Conservation (phyloP, 2,329 filamentous ascomycete genomes). For the Ophidiomyces ophidiicola region DNA sequence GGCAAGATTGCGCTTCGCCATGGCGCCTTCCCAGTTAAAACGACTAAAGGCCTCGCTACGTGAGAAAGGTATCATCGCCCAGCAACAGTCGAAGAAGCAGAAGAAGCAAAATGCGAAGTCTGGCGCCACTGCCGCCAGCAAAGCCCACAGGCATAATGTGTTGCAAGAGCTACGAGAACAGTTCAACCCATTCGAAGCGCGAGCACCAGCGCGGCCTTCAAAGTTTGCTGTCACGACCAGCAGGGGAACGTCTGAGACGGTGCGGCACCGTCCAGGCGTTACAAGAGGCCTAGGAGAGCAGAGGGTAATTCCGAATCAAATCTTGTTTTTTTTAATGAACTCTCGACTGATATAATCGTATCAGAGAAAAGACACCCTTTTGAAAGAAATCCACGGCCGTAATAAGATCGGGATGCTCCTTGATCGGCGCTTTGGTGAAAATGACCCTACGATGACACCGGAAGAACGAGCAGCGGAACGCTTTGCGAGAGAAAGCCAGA, state of each 20-base stretch:
- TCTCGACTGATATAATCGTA: slow-evolving; percentile 4
- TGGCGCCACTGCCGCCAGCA: slow-evolving; percentile 57
- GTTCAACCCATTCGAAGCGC: slow-evolving; percentile 96
- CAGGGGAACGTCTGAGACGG: slow-evolving; percentile 38
- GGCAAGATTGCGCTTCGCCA: slow-evolving; percentile 31
- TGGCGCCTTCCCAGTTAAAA: slow-evolving; percentile 95
- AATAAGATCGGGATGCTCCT: slow-evolving; percentile 88
- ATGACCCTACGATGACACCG: slow-evolving; percentile 83
- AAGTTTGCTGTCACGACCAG: slow-evolving; percentile 77
- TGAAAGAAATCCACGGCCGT: slow-evolving; percentile 78
- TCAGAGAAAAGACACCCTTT: slow-evolving; percentile 63
- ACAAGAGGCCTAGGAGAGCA: slow-evolving; percentile 81
- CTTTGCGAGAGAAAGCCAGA: slow-evolving; percentile 78
- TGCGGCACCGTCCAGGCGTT: slow-evolving; percentile 65
- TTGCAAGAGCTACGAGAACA: slow-evolving; percentile 80
- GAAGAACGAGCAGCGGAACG: slow-evolving; percentile 86
- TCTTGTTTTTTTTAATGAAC: slow-evolving; percentile 14
- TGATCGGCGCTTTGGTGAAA: slow-evolving; percentile 89
- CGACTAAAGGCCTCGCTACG: slow-evolving; percentile 81
- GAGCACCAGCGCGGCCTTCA: slow-evolving; percentile 59
- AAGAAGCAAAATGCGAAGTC: slow-evolving; percentile 62
- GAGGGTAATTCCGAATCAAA: slow-evolving; percentile 41
- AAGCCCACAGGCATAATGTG: slow-evolving; percentile 62
- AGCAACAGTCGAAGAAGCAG: slow-evolving; percentile 91
- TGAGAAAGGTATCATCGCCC: slow-evolving; percentile 79